Evolutionary conservation across 148 eudicot species (phyloP).

Genomic region (Chenopodium album): DNA sequence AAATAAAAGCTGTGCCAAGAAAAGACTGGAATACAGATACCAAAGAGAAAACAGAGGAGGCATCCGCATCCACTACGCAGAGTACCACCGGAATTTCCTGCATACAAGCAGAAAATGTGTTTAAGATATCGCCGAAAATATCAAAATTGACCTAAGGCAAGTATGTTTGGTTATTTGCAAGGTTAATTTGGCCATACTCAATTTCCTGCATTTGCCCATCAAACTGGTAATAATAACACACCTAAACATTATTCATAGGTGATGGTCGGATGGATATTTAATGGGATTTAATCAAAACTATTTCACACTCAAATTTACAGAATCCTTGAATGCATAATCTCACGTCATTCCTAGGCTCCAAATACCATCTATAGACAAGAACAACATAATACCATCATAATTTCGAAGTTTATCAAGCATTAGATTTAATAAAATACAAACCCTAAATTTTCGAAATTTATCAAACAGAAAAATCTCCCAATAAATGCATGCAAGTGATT

Average conservation of each 20-base stretch:
- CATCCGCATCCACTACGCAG: slow-evolving; percentile 41
- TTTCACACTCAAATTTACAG: background rate
- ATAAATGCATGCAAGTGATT: background rate
- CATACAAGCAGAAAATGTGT: slow-evolving; percentile 8
- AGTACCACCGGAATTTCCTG: slow-evolving; percentile 17
- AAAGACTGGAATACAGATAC: slow-evolving; percentile 45
- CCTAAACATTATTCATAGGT: no score
- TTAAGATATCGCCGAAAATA: background rate
- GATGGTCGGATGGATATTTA: no score
- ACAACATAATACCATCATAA: background rate
- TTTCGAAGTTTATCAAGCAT: background rate
- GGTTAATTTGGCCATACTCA: background rate
- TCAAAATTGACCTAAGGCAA: background rate
- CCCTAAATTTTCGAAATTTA: background rate
- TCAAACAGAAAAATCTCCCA: background rate
- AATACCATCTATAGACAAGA: background rate
- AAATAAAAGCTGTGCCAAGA: slow-evolving; percentile 34
- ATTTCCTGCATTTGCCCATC: background rate
- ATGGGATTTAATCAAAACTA: background rate
- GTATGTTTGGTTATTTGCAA: background rate
- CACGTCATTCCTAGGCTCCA: background rate
- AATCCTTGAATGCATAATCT: background rate
- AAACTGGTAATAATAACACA: background rate
- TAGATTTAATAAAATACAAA: background rate
- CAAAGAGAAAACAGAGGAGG: slow-evolving; percentile 36